These are phyloP conservation scores for Tulasnella calospora DNA, from an alignment of 768 basidiomycete species.

Conservation along the genomic window DNA sequence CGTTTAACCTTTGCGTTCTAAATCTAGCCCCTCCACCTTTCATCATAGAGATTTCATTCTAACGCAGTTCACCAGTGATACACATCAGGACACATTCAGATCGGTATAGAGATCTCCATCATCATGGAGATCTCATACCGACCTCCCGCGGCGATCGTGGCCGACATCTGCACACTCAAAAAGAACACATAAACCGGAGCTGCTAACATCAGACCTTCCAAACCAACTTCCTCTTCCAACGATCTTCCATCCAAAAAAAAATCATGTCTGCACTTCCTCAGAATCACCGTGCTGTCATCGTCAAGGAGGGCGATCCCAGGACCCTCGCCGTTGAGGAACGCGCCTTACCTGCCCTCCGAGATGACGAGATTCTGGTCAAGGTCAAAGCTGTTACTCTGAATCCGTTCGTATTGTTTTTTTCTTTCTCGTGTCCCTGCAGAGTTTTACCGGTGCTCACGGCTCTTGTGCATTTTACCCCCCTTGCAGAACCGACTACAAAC, in stretches of 20 bases:
- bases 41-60: not conserved
- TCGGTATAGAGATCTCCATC: not conserved
- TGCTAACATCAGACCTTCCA: not conserved
- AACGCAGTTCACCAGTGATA: not conserved
- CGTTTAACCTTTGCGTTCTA: not conserved
- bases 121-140: too few relatives aligned
- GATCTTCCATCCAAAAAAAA: not conserved
- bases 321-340: not conserved
- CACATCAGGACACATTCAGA: not conserved
- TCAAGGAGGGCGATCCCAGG: not conserved
- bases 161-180: not conserved
- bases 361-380: constrained; percentile 25
- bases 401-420: constrained; percentile 9
- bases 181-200: not conserved
- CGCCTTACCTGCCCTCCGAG: not conserved
- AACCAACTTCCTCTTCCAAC: not conserved
- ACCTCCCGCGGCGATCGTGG: not conserved
- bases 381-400: constrained; percentile 28
- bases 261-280: not conserved
- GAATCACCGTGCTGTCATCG: not conserved
- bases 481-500: constrained; percentile 15
- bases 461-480: too few relatives aligned
- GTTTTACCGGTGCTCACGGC: not conserved
- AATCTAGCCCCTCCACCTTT: not conserved
- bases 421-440: not conserved